A percentile compares a stretch with the other conserved stretches of the same genome.
Conservation (phyloP, 192 early-diverging fungal genomes). For the Ambispora gerdemannii region DNA sequence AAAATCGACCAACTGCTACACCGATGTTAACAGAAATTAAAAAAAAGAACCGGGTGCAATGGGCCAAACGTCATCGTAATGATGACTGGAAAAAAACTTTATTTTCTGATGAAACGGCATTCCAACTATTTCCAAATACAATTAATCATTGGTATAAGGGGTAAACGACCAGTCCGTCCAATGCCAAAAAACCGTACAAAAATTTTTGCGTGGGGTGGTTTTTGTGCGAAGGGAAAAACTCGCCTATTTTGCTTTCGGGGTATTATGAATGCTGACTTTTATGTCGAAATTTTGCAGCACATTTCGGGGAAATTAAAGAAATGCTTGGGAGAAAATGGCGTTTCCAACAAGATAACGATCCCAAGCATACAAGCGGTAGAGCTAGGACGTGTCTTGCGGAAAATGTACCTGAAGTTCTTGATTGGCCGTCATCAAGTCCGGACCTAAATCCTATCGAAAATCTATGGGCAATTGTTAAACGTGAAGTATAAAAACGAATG, state of each 20-base stretch:
- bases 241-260: no score
- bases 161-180: background rate
- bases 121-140: background rate
- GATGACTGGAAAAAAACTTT: no score
- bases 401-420: no score
- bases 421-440: background rate
- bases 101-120: constrained; percentile 1
- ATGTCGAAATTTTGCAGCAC: background rate
- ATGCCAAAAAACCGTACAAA: constrained; percentile 1
- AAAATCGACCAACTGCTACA: background rate
- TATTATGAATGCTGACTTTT: no score
- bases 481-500: background rate
- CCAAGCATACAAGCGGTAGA: no score
- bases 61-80: background rate
- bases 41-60: background rate
- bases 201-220: constrained; percentile 14
- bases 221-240: background rate
- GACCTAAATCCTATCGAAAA: constrained; percentile 2
- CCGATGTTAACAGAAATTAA: constrained; percentile 5
- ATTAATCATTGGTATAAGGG: background rate
- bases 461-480: background rate
- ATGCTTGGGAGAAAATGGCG: background rate
- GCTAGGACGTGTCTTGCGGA: no score
- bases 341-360: no score
- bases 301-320: background rate